Evolutionary conservation across 106 monocot species (phyloP), one percentile per base, ranked within the genome.

Genomic region (Iris macrosiphon): DNA sequence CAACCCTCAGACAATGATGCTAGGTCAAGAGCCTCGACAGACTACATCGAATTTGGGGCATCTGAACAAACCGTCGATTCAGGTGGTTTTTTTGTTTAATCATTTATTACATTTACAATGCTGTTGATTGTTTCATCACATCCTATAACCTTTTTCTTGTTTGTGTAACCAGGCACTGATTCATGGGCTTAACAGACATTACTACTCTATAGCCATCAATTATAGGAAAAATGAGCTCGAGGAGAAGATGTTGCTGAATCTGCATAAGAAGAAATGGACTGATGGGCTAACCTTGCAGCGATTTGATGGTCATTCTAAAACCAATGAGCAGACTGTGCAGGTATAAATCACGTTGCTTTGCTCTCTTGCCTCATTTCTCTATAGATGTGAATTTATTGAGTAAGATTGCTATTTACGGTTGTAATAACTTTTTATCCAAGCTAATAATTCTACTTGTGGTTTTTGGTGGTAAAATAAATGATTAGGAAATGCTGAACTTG

Each of bases 1-100:
- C 56, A 96, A 90, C 40, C 89, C 90, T 44, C 94, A 95, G 37
- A 95, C 94, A 1, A 95, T 89, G 94, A 85, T 95, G 94, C 85
- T 95, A 2, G 94, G 94, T 35, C 94, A 95, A 69, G 94, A 95
- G 42, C 96, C 96, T 57, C 75, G 90, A 13, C 96, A 96, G 52
- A 96, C 90, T 31, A 90, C 89, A 10, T 96, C 96, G 15, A 90
- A 96, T 39, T 62, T 90, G 31, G 96, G 96, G 2, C 86, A 86
- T 69, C 77, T 96, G 39, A 96, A 83, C 71, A 98, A 98, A 49
- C 85, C 96, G 40, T 98, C 90, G 7, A 90, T 89, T 59, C 96
- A 90, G 75, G 95, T 84, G n/a, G n/a, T n/a, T n/a, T n/a, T n/a
- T n/a, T n/a, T n/a, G n/a, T n/a, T n/a, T n/a, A n/a, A n/a, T n/a